These are phyloP conservation scores for Diplodia seriata DNA, from an alignment of 2,329 filamentous ascomycete genomes.

Conservation along the genomic window DNA sequence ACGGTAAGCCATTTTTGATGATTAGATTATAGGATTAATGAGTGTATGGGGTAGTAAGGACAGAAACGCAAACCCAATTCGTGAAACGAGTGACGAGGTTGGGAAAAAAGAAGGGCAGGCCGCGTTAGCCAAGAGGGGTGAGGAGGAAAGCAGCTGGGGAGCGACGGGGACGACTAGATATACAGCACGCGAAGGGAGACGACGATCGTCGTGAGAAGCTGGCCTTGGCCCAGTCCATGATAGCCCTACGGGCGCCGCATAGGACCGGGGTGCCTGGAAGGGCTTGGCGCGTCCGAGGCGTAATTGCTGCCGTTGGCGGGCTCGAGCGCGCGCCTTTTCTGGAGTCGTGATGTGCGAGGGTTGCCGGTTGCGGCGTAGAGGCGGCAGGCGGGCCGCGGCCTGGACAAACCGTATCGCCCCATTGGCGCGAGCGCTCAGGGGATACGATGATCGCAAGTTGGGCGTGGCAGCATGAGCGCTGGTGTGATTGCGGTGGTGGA, in stretches of 20 bases:
- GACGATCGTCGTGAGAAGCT: neutral
- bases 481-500: conserved; percentile 1
- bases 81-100: conserved; percentile 32
- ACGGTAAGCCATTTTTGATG: conserved; percentile 26
- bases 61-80: conserved; percentile 24
- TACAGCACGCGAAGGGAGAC: neutral
- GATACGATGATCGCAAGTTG: conserved; percentile 10
- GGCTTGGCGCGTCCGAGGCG: neutral
- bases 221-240: neutral
- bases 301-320: conserved; percentile 12
- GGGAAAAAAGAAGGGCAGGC: conserved; percentile 24
- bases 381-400: neutral
- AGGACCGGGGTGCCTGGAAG: conserved; percentile 1
- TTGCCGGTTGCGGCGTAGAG: conserved; percentile 10
- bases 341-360: neutral
- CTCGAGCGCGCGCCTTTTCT: neutral
- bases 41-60: conserved; percentile 14
- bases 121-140: conserved; percentile 24
- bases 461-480: neutral
- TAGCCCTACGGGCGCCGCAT: conserved; percentile 8
- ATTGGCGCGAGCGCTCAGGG: conserved; percentile 12
- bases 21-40: conserved; percentile 28
- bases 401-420: neutral
- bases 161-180: conserved; percentile 24
- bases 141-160: conserved; percentile 19